phyloP scores from a whole-genome alignment of 164 flowering plant genomes.

The Vitis cinerea region DNA sequence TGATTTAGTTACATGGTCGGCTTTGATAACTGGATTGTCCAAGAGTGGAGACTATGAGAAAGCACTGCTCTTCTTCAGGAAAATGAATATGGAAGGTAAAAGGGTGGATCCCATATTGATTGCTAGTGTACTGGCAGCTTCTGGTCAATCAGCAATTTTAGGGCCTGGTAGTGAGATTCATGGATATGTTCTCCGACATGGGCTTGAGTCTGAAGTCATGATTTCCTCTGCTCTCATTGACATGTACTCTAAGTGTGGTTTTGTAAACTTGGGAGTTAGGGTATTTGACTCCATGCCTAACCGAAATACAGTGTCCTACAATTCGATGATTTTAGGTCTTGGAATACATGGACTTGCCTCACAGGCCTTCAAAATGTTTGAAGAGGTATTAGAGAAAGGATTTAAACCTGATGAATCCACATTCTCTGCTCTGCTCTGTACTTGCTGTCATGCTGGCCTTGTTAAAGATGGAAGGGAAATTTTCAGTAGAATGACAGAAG shows the following conservation, averaged over 20 bases:
- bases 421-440: slow-evolving; percentile 67
- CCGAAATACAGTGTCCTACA: slow-evolving; percentile 47
- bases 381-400: slow-evolving; percentile 42
- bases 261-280: slow-evolving; percentile 35
- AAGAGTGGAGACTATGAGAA: slow-evolving; percentile 44
- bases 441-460: slow-evolving; percentile 74
- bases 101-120: slow-evolving; percentile 50
- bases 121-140: slow-evolving; percentile 54
- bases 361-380: slow-evolving; percentile 51
- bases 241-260: slow-evolving; percentile 79
- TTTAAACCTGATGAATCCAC: slow-evolving; percentile 65
- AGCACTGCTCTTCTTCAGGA: slow-evolving; percentile 42
- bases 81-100: slow-evolving; percentile 35
- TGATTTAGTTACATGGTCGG: slow-evolving; percentile 77
- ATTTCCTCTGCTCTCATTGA: slow-evolving; percentile 71
- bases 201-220: slow-evolving; percentile 37
- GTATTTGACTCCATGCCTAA: slow-evolving; percentile 45
- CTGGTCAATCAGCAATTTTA: slow-evolving; percentile 50
- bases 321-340: slow-evolving; percentile 62
- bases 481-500: slow-evolving; percentile 52
- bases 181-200: slow-evolving; percentile 58
- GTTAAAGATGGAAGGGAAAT: slow-evolving; percentile 45
- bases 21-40: slow-evolving; percentile 67
- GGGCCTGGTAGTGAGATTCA: slow-evolving; percentile 61
- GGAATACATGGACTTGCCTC: slow-evolving; percentile 60